A percentile compares a stretch with the other conserved stretches of the same genome.
These are phyloP conservation scores for Cornus kousa DNA, from an alignment of 148 eudicot genomes.

Conservation along the genomic window DNA sequence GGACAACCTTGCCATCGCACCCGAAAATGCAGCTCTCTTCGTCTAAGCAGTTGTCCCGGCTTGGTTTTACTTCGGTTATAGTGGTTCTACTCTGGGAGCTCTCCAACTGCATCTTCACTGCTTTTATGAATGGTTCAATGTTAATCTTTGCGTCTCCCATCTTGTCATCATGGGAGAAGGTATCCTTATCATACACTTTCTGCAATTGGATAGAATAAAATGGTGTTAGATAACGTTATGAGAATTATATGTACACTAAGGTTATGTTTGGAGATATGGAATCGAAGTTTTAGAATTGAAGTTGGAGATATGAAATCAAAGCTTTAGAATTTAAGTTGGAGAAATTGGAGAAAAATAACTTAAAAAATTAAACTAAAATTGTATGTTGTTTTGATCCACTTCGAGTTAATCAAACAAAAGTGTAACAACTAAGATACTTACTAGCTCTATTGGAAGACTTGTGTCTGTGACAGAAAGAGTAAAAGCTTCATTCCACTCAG, in stretches of 20 bases:
- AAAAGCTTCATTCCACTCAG: conserved; percentile 76
- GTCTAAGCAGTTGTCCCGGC: conserved; percentile 35
- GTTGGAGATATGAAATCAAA: too few relatives aligned
- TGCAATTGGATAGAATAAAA: conserved; percentile 9
- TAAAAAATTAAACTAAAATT: too few relatives aligned
- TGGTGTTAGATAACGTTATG: not conserved
- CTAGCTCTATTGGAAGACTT: conserved; percentile 49
- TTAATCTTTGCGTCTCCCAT: conserved; percentile 57
- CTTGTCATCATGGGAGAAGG: conserved; percentile 39
- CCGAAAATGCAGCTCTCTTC: conserved; percentile 47
- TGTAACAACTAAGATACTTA: conserved; percentile 22
- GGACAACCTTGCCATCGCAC: conserved; percentile 48
- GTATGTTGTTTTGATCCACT: not conserved
- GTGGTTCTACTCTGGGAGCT: conserved; percentile 29
- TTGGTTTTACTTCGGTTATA: conserved; percentile 35
- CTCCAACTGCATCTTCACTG: conserved; percentile 15
- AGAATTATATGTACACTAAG: too few relatives aligned
- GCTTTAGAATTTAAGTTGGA: too few relatives aligned
- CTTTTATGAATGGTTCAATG: conserved; percentile 36
- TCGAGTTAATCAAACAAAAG: not conserved
- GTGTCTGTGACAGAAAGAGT: conserved; percentile 53
- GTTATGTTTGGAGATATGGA: too few relatives aligned
- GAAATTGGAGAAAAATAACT: too few relatives aligned
- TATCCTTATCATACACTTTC: conserved; percentile 51
- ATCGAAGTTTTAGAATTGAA: too few relatives aligned